phyloP scores from a whole-genome alignment of 805 yeast species.

The Maudiozyma turicensis region DNA sequence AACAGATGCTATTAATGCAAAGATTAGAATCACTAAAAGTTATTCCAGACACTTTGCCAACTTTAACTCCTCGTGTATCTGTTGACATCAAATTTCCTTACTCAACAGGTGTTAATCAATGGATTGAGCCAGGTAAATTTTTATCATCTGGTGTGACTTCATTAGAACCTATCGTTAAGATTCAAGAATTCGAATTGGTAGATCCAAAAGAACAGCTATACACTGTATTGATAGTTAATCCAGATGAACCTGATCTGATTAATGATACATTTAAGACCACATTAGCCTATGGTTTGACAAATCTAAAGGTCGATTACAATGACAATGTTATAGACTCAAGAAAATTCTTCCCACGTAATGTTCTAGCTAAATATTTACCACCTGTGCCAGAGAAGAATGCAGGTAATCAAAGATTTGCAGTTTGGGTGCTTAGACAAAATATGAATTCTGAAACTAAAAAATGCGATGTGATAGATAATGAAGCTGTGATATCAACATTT shows the following conservation, averaged over 20 bases:
- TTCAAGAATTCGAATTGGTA: slow-evolving; percentile 57
- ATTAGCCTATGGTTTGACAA: slow-evolving; percentile 67
- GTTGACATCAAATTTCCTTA: slow-evolving; percentile 69
- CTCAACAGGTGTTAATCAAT: slow-evolving; percentile 48
- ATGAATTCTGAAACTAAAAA: slow-evolving; percentile 1
- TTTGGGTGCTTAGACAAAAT: slow-evolving; percentile 83
- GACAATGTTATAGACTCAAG: slow-evolving; percentile 43
- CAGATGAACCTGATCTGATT: slow-evolving; percentile 76
- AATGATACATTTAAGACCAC: slow-evolving; percentile 61
- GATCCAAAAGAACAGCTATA: slow-evolving; percentile 42
- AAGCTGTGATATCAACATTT: neutral
- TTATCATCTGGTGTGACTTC: slow-evolving; percentile 66
- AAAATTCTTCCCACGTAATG: slow-evolving; percentile 32
- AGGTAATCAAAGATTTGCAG: slow-evolving; percentile 69
- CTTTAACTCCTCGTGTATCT: slow-evolving; percentile 70
- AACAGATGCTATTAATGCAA: slow-evolving; percentile 78
- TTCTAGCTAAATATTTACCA: slow-evolving; percentile 56
- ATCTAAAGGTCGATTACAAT: slow-evolving; percentile 48
- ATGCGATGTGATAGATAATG: neutral
- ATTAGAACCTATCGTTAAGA: slow-evolving; percentile 66
- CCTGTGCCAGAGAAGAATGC: slow-evolving; percentile 85
- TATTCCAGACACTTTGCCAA: slow-evolving; percentile 91
- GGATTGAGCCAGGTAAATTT: slow-evolving; percentile 71
- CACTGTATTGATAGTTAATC: slow-evolving; percentile 76
- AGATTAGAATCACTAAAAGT: slow-evolving; percentile 76